Evolutionary conservation across 192 early-diverging fungal genomes (phyloP).

Genomic region (Thoreauomyces humboldtii): DNA sequence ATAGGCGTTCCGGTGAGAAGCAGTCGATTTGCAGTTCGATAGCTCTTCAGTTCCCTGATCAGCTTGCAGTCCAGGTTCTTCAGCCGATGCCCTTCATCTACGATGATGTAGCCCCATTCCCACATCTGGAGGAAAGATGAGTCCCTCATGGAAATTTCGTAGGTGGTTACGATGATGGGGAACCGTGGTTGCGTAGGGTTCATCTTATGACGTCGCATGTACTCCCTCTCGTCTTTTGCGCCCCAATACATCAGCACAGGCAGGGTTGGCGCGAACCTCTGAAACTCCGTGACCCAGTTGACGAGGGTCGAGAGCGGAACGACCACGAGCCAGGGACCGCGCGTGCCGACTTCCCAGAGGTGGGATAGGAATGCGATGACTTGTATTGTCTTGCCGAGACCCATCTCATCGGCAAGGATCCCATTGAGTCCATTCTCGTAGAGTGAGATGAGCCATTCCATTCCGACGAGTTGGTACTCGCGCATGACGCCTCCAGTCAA

Average conservation of each 20-base stretch:
- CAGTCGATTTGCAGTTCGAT: conserved; percentile 80
- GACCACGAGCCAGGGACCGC: conserved; percentile 87
- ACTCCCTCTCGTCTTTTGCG: conserved; percentile 62
- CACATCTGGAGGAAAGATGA: conserved; percentile 62
- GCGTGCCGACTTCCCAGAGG: conserved; percentile 72
- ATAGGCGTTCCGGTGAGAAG: conserved; percentile 49
- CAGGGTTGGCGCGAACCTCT: conserved; percentile 65
- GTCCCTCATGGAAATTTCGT: conserved; percentile 87
- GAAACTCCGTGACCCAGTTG: conserved; percentile 93
- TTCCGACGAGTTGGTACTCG: conserved; percentile 91
- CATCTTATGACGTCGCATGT: conserved; percentile 47
- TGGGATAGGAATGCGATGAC: conserved; percentile 87
- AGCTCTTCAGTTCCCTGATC: conserved; percentile 80
- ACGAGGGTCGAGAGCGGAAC: conserved; percentile 85
- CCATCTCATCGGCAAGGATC: conserved; percentile 96
- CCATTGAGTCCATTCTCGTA: conserved; percentile 97
- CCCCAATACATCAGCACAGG: conserved; percentile 88
- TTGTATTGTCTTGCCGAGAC: conserved; percentile 92
- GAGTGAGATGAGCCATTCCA: conserved; percentile 92
- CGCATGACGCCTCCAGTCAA: conserved; percentile 56
- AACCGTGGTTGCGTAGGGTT: conserved; percentile 35
- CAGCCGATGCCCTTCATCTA: conserved; percentile 96
- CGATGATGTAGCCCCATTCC: conserved; percentile 85
- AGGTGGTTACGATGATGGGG: conserved; percentile 87
- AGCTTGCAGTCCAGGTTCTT: conserved; percentile 94